Evolutionary conservation across 768 basidiomycete genomes (phyloP).

Genomic region (Pulveroboletus sp.): DNA sequence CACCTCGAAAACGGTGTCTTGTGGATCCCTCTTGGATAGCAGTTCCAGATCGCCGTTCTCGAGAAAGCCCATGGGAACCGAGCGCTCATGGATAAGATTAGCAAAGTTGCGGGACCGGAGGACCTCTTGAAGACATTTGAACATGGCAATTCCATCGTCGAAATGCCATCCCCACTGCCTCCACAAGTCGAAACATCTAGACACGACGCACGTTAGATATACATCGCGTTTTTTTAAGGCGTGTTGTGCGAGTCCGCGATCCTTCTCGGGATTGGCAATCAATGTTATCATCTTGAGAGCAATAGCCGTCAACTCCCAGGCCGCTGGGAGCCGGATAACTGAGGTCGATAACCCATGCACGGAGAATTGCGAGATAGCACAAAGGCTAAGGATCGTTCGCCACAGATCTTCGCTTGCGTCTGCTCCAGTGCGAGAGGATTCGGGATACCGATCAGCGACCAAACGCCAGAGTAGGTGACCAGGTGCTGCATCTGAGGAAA

Average conservation of each 20-base stretch:
- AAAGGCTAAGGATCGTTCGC: conserved; percentile 63
- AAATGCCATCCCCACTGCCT: conserved; percentile 77
- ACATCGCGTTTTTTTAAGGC: conserved; percentile 56
- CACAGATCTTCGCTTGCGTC: conserved; percentile 67
- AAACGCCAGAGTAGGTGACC: conserved; percentile 45
- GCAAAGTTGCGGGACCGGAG: conserved; percentile 76
- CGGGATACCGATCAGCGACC: conserved; percentile 35
- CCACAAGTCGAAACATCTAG: conserved; percentile 70
- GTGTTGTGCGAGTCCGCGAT: conserved; percentile 35
- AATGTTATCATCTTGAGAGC: conserved; percentile 62
- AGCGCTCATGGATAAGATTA: conserved; percentile 56
- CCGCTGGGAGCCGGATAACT: conserved; percentile 41
- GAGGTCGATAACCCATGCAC: conserved; percentile 43
- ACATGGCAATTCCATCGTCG: conserved; percentile 49
- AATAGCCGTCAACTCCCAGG: conserved; percentile 61
- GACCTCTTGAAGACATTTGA: conserved; percentile 63
- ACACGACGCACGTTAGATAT: conserved; percentile 65
- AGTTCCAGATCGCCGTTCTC: conserved; percentile 49
- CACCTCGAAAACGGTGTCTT: conserved; percentile 72
- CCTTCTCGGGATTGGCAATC: conserved; percentile 41
- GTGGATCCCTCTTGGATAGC: conserved; percentile 44
- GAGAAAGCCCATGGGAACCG: conserved; percentile 73
- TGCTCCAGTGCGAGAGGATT: conserved; percentile 32
- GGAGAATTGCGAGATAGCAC: conserved; percentile 77
- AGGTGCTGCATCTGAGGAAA: conserved; percentile 14